These are phyloP conservation scores for Mercurialis annua DNA, from an alignment of 345 rosid genomes.

Conservation along the genomic window DNA sequence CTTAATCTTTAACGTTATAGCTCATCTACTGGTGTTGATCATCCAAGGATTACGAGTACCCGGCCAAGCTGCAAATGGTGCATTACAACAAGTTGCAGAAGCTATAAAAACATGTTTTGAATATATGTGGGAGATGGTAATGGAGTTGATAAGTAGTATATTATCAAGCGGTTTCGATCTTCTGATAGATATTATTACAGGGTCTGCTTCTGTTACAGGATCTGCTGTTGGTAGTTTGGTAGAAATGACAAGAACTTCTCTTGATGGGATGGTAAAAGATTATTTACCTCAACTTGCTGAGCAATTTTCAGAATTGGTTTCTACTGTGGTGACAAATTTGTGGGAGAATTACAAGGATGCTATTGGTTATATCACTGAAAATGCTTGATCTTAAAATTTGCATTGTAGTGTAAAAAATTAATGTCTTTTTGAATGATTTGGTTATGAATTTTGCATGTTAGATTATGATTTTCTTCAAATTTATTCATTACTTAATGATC, in stretches of 20 bases:
- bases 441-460: neutral
- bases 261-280: conserved; percentile 30
- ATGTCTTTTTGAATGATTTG: neutral
- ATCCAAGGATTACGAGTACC: conserved; percentile 35
- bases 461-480: neutral
- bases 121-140: conserved; percentile 18
- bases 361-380: conserved; percentile 31
- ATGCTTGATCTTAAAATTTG: conserved; percentile 14
- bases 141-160: conserved; percentile 19
- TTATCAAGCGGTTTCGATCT: conserved; percentile 32
- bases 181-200: conserved; percentile 19
- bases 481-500: neutral
- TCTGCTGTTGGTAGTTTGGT: conserved; percentile 20
- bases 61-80: conserved; percentile 29
- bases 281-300: conserved; percentile 29
- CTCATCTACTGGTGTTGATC: conserved; percentile 26
- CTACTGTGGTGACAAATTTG: conserved; percentile 24
- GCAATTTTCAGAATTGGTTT: conserved; percentile 33
- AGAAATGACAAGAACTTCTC: conserved; percentile 31
- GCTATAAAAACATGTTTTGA: conserved; percentile 24
- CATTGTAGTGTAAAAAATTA: neutral
- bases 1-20: conserved; percentile 22
- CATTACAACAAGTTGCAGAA: conserved; percentile 27
- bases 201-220: conserved; percentile 20
- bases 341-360: conserved; percentile 38